Evolutionary conservation across 139 green algal species (phyloP), one percentile per base, ranked within the genome.

Genomic region (Coelastrella sp.): DNA sequence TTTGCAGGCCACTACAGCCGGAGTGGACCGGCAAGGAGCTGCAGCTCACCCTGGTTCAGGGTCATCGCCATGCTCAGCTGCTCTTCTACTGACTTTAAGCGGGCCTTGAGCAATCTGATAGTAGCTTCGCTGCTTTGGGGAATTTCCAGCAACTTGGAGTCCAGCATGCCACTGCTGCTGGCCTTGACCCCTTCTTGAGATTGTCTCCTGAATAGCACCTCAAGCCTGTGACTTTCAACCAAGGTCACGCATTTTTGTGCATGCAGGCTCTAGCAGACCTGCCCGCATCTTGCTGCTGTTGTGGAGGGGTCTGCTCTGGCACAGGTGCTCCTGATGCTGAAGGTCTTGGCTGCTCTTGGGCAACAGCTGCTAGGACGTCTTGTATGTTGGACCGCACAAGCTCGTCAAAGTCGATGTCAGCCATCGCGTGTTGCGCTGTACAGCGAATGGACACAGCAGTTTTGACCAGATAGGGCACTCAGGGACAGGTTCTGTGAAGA

Each of bases 81-180:
- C 13, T 92, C 89, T 57, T 94, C 90, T 56, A 96, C 88, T 8
- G 91, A 90, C 74, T 83, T 82, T 6, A 96, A 89, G 56, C 93
- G 89, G 4, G 93, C 93, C 58, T 95, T 96, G 73, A 96, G 94
- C 64, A 97, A 86, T 73, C 94, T 85, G 10, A 88, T 88, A 71
- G 88, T 88, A 20, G 88, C 88, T 47, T 88, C 88, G 32, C 88
- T 88, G 80, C 77, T 88, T 47, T 83, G 65, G 16, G 86, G 88
- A 20, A 87, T n/a, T n/a, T 87, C 79, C 14, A 92, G 58, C 83
- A 88, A 5, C 5, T 58, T 54, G 14, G 71, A 4, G 54, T 89
- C 84, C 7, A 89, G 71, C 77, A 8, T 32, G 7, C 77, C 77
- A 80, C 3, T 80, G 74, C 58, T 58, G 74, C 74, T 32, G 13